Evolutionary conservation across 768 basidiomycete species (phyloP).

Genomic region (Pleurotus eryngii): DNA sequence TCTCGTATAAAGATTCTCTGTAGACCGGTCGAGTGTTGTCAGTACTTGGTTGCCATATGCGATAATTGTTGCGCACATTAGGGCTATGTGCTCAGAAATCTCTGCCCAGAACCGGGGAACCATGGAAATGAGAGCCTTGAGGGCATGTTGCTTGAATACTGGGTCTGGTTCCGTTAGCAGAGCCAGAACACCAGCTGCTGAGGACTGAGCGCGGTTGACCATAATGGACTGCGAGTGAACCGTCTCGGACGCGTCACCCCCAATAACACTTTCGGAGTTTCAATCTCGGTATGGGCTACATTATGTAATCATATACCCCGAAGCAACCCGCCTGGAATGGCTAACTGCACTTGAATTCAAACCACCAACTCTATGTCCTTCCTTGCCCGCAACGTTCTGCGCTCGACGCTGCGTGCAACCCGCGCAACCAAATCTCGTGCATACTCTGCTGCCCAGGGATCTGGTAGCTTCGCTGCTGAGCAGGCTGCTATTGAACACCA

Average conservation of each 20-base stretch:
- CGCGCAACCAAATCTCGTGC: conserved; percentile 30
- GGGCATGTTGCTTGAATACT: conserved; percentile 87
- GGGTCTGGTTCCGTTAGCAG: conserved; percentile 87
- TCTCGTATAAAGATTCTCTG: conserved; percentile 91
- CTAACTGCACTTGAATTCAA: conserved; percentile 3
- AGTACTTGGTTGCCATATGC: background rate
- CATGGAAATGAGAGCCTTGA: conserved; percentile 75
- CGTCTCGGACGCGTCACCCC: conserved; percentile 16
- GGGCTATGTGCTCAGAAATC: conserved; percentile 90
- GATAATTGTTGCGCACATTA: conserved; percentile 59
- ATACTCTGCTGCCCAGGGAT: conserved; percentile 21
- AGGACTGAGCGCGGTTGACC: conserved; percentile 74
- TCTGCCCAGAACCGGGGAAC: conserved; percentile 98
- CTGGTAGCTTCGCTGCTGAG: conserved; percentile 44
- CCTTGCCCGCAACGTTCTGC: conserved; percentile 45
- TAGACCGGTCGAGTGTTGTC: conserved; percentile 2
- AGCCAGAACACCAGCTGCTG: conserved; percentile 86
- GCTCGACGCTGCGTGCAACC: conserved; percentile 43
- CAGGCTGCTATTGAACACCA: conserved; percentile 61
- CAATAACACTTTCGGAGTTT: conserved; percentile 20
- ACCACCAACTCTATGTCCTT: conserved; percentile 38
- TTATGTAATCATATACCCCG: conserved; percentile 27
- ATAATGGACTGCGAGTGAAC: conserved; percentile 34
- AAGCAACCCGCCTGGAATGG: conserved; percentile 26
- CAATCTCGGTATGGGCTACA: conserved; percentile 11